Percentiles rank a stretch among this genome's conserved stretches.
phyloP scores from a whole-genome alignment of 345 rosid species.

The Noccaea bulbosa region DNA sequence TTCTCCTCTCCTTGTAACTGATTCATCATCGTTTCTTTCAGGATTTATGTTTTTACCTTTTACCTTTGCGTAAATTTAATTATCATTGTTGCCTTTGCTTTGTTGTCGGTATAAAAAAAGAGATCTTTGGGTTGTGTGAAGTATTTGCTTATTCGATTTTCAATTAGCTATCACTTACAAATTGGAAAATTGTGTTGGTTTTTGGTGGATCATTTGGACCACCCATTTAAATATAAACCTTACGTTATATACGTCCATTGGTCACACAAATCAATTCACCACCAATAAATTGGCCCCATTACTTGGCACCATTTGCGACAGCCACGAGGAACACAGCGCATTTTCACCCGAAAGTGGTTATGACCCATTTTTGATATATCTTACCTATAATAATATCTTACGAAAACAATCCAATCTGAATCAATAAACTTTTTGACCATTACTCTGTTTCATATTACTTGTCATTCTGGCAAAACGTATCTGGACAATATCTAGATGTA shows the following conservation, averaged over 20 bases:
- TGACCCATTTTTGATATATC: background rate
- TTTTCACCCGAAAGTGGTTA: constrained; percentile 23
- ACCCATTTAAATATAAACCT: background rate
- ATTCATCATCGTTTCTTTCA: constrained; percentile 17
- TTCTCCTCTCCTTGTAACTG: constrained; percentile 4
- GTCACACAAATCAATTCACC: constrained; percentile 24
- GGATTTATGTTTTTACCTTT: background rate
- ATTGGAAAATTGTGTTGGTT: background rate
- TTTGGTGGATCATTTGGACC: constrained; percentile 1
- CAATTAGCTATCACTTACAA: background rate
- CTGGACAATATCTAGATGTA: no score
- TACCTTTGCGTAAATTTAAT: background rate
- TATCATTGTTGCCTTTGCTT: background rate
- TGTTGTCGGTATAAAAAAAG: constrained; percentile 31
- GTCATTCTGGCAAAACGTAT: no score
- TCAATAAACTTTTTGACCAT: background rate
- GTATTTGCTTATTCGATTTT: background rate
- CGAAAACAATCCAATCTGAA: background rate
- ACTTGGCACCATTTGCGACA: constrained; percentile 31
- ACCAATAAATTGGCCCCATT: constrained; percentile 24
- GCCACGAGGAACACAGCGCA: constrained; percentile 28
- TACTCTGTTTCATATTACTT: no score
- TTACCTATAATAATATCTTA: background rate
- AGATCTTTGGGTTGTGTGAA: constrained; percentile 24
- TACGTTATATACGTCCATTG: background rate